These are phyloP conservation scores for Aurifilum marmelostoma DNA, from an alignment of 2,329 filamentous ascomycete species.

Conservation along the genomic window DNA sequence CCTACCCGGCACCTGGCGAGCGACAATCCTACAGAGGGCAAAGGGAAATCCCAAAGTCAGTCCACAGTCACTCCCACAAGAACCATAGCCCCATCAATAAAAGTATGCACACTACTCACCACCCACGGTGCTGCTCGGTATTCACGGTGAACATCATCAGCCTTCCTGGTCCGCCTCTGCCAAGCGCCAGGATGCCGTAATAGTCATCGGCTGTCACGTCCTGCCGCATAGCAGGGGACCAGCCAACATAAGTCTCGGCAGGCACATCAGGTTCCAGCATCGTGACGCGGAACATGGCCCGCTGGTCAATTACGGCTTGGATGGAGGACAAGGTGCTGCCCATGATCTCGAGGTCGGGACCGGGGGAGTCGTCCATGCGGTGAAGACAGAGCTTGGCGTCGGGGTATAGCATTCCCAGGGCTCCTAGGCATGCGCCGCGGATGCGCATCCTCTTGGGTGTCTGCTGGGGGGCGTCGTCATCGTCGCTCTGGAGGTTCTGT, in stretches of 20 bases:
- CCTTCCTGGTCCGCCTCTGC: neutral
- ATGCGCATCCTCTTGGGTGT: neutral
- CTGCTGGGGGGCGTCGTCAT: neutral
- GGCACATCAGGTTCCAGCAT: neutral
- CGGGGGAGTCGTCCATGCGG: neutral
- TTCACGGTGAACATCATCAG: conserved; percentile 1
- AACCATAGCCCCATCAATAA: neutral
- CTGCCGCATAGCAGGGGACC: neutral
- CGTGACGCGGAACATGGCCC: neutral
- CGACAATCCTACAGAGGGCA: neutral
- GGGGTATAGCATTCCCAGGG: neutral
- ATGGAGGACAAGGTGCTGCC: neutral
- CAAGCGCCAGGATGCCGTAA: neutral
- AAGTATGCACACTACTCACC: neutral
- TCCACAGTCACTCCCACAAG: neutral
- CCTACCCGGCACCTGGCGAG: neutral
- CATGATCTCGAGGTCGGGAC: neutral
- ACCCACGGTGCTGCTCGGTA: neutral
- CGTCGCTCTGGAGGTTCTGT: neutral
- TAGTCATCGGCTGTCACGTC: neutral
- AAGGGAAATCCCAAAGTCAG: neutral
- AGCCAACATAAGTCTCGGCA: neutral
- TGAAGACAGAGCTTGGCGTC: neutral
- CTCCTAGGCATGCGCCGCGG: neutral
- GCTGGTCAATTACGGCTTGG: neutral